Evolutionary conservation across 106 monocot species (phyloP), one percentile per base, ranked within the genome.

Genomic region (Dendrobium catenatum): DNA sequence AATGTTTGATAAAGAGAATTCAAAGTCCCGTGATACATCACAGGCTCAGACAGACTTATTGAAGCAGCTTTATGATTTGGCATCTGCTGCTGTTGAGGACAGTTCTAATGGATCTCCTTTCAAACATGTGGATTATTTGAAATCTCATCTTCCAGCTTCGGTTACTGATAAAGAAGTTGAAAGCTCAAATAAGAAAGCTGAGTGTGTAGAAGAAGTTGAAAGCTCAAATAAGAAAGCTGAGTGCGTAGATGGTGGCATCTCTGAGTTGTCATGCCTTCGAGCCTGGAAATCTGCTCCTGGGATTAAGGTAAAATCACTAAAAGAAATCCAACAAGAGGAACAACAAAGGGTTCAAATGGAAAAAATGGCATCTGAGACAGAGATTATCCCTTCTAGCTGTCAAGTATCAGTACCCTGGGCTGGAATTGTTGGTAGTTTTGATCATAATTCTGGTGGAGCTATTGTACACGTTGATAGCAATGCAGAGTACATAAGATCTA

Each of bases 301-400:
- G 4, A 82, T 88, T 7, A 99, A 91, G 56, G 84, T 91, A 9
- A 99, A 95, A 77, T 99, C 98, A 31, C 87, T 99, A 4, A 42
- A 89, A 66, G 98, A 99, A 86, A 95, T 99, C 83, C 98, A 99
- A 85, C 84, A 81, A 77, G 98, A 99, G 85, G 95, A 99, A 77
- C 88, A 92, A 49, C 76, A 76, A n/a, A 88, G 85, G 82, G 88
- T 89, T 72, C 81, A 85, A 73, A 81, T 77, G 29, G 88, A 86
- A 77, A 51, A 51, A 3, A 51, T 51, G 51, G 13, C 79, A 79
- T 81, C 85, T 29, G 91, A 87, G 27, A 47, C 46, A 10, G 73
- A 68, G 74, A 29, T 82, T 42, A 44, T 24, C 43, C 43, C 13
- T 81, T 20, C 47, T 67, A 33, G 8, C 13, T 46, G 47, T 42